Conservation (phyloP, 768 basidiomycete genomes). For the Serendipita sp. region DNA sequence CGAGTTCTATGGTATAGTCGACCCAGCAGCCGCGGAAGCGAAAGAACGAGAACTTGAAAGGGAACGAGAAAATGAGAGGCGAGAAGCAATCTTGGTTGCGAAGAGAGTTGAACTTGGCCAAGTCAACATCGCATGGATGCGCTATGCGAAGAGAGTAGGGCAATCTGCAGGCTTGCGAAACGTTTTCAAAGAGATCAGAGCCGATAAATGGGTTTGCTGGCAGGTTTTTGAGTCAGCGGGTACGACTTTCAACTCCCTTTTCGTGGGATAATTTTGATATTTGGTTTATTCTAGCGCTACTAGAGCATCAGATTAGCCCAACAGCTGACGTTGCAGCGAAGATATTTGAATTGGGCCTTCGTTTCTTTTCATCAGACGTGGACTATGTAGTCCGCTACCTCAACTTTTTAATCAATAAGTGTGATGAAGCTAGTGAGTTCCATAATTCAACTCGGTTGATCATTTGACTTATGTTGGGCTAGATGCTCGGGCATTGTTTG, state of each 20-base stretch:
- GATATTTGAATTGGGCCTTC: slow-evolving; percentile 88
- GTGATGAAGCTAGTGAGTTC: slow-evolving; percentile 81
- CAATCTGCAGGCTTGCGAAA: slow-evolving; percentile 52
- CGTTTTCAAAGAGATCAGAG: slow-evolving; percentile 24
- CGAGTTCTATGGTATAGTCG: slow-evolving; percentile 2
- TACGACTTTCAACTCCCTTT: slow-evolving; percentile 19
- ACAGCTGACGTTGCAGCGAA: slow-evolving; percentile 64
- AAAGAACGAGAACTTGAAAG: slow-evolving; percentile 13
- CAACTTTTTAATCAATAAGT: slow-evolving; percentile 82
- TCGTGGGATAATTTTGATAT: background rate
- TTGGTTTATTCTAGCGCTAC: slow-evolving; percentile 40
- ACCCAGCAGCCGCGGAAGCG: slow-evolving; percentile 8
- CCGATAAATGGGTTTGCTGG: slow-evolving; percentile 66
- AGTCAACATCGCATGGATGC: slow-evolving; percentile 69
- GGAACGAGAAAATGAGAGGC: slow-evolving; percentile 13
- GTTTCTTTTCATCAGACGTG: slow-evolving; percentile 62
- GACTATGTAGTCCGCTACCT: slow-evolving; percentile 82
- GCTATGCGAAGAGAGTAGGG: slow-evolving; percentile 76
- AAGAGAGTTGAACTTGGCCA: slow-evolving; percentile 55
- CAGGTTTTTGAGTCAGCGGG: slow-evolving; percentile 88
- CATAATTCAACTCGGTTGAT: background rate
- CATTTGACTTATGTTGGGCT: slow-evolving; percentile 3
- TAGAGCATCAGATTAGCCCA: slow-evolving; percentile 86
- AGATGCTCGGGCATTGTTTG: slow-evolving; percentile 96
- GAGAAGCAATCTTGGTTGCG: slow-evolving; percentile 28